Evolutionary conservation across 2,329 filamentous ascomycete species (phyloP).

Genomic region (Colletotrichum cordylinicola): DNA sequence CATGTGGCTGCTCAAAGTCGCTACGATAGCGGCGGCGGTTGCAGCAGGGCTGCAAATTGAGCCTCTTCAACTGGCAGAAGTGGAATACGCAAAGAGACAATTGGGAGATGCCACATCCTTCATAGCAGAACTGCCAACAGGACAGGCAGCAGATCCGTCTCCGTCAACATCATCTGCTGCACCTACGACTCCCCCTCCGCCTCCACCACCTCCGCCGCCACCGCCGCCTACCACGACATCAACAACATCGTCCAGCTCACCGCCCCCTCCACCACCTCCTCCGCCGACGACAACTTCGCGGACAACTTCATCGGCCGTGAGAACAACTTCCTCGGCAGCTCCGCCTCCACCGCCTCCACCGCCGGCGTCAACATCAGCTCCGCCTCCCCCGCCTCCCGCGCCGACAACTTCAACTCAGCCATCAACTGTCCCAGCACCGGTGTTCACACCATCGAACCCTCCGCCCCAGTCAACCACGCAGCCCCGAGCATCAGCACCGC

Average conservation of each 20-base stretch:
- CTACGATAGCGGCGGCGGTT: slow-evolving; percentile 4
- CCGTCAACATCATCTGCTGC: not conserved
- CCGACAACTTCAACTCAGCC: not conserved
- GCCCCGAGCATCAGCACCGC: not conserved
- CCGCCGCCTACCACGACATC: not conserved
- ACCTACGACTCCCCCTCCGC: not conserved
- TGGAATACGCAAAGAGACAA: not conserved
- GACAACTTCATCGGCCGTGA: not conserved
- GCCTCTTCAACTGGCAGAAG: not conserved
- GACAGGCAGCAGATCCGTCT: not conserved
- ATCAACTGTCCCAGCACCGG: not conserved
- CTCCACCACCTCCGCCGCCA: not conserved
- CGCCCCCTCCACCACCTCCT: not conserved
- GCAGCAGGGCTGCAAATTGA: slow-evolving; percentile 5
- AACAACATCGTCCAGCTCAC: not conserved
- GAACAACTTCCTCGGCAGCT: not conserved
- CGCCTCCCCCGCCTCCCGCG: not conserved
- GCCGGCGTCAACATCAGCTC: not conserved
- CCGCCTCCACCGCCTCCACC: not conserved
- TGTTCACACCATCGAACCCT: not conserved
- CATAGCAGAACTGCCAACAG: slow-evolving; percentile 10
- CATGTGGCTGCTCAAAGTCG: slow-evolving; percentile 9
- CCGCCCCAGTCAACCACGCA: not conserved
- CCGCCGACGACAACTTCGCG: not conserved
- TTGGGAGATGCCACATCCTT: slow-evolving; percentile 10